Evolutionary conservation across 345 rosid genomes (phyloP), one percentile per base, ranked within the genome.

Genomic region (Ailanthus altissimus): DNA sequence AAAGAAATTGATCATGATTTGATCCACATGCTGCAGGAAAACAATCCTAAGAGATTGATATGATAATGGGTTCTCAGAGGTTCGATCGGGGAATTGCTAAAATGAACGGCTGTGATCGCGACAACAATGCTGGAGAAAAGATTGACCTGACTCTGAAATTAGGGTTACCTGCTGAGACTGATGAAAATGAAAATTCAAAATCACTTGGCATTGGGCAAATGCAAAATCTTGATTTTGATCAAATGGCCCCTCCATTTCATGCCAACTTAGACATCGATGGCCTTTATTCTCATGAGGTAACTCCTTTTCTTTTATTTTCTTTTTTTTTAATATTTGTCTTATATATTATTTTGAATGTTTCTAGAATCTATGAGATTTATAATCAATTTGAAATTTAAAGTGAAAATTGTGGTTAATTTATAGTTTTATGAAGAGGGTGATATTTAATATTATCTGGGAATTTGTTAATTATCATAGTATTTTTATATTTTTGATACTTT

Each of bases 11-110:
- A 51, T 53, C 74, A 25, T 20, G 11, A 50, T 36, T 32, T 61
- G 65, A 28, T 61, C 65, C 65, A 12, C 16, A 25, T 8, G 1
- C 14, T 3, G 65, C 40, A 32, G 40, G 18, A 61, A 28, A 28
- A 61, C 3, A 32, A 32, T 32, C 3, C 25, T 59, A n/a, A n/a
- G 32, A 61, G 62, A 32, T 61, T 61, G 65, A 26, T n/a, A n/a
- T 43, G 54, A 53, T 21, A 63, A 56, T 71, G 75, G 63, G 40
- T 40, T 71, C 64, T 36, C 63, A 38, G 4, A 38, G 75, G 75
- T n/a, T 71, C 61, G 12, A 38, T 8, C 59, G 8, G 12, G 23
- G 11, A 69, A 20, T 7, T 5, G 13, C 40, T 49, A 20, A 5
- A 7, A 8, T 3, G 74, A 71, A 71, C 36, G 12, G 38, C 59